A percentile compares a stretch with the other conserved stretches of the same genome.
Conservation (phyloP, 139 green algal genomes). For the Marvania coccoides region DNA sequence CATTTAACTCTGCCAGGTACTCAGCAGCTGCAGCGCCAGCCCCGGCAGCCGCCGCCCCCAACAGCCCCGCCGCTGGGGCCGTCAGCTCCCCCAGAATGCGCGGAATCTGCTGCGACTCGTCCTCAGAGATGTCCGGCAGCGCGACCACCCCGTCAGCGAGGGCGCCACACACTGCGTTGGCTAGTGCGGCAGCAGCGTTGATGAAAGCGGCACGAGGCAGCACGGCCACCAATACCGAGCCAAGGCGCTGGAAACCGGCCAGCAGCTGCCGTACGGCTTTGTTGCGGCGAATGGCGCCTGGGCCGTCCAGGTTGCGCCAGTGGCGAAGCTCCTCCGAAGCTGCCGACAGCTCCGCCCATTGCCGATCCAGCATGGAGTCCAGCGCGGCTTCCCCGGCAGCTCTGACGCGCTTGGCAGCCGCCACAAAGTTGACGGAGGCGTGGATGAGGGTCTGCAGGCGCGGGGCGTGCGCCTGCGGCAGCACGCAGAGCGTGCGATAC, state of each 20-base stretch:
- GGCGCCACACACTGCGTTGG: not conserved
- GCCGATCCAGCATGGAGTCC: constrained; percentile 18
- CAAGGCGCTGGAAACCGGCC: constrained; percentile 21
- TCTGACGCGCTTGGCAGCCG: constrained; percentile 11
- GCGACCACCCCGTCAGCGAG: constrained; percentile 28
- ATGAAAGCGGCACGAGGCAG: constrained; percentile 15
- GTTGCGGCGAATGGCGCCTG: constrained; percentile 20
- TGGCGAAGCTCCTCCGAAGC: constrained; percentile 14
- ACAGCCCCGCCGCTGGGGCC: not conserved
- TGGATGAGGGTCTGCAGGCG: constrained; percentile 16
- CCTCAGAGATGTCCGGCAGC: constrained; percentile 35
- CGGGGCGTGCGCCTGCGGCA: constrained; percentile 9
- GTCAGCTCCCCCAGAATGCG: constrained; percentile 24
- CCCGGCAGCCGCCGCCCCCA: not conserved
- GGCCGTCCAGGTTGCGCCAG: constrained; percentile 18
- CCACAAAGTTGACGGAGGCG: constrained; percentile 20
- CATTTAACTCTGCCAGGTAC: not conserved
- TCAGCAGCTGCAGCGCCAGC: not conserved
- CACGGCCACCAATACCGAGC: constrained; percentile 14
- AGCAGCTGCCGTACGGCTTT: constrained; percentile 29
- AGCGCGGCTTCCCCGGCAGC: constrained; percentile 3
- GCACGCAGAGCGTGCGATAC: not conserved
- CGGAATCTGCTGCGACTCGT: constrained; percentile 44
- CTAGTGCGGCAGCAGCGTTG: not conserved
- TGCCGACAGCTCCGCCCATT: constrained; percentile 17